Evolutionary conservation across 148 eudicot genomes (phyloP).

Genomic region (Chenopodium berlandieri): DNA sequence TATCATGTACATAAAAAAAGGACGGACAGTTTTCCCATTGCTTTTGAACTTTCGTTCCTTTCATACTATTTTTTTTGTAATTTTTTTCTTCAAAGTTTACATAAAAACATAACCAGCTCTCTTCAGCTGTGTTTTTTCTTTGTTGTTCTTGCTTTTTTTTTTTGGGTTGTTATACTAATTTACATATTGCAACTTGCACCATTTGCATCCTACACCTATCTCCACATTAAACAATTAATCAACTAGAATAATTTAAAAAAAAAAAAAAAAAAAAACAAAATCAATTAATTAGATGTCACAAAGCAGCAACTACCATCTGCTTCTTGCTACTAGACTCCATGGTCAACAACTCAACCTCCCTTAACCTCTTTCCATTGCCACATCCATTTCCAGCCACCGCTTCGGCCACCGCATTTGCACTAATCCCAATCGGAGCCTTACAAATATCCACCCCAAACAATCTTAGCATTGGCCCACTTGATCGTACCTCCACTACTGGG

Average conservation of each 20-base stretch:
- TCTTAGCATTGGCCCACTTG: slow-evolving; percentile 48
- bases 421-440: background rate
- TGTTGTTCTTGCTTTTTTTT: background rate
- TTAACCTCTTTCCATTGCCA: slow-evolving; percentile 32
- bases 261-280: background rate
- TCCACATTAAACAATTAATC: slow-evolving; percentile 14
- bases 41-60: slow-evolving; percentile 28
- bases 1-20: slow-evolving; percentile 16
- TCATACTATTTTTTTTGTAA: slow-evolving; percentile 14
- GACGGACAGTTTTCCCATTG: slow-evolving; percentile 9
- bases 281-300: slow-evolving; percentile 24
- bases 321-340: slow-evolving; percentile 38
- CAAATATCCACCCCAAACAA: slow-evolving; percentile 85
- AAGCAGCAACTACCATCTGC: slow-evolving; percentile 39
- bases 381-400: background rate
- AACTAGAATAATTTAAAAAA: background rate
- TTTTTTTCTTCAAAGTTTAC: background rate
- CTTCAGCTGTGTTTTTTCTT: slow-evolving; percentile 28
- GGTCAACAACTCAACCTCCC: slow-evolving; percentile 31
- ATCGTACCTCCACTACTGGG: slow-evolving; percentile 4
- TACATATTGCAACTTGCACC: slow-evolving; percentile 30
- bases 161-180: slow-evolving; percentile 19
- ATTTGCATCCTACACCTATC: slow-evolving; percentile 22
- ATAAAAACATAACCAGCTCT: slow-evolving; percentile 22
- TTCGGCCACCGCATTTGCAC: background rate